Conservation (phyloP, 2,329 filamentous ascomycete genomes). For the Thermothelomyces thermophilus region DNA sequence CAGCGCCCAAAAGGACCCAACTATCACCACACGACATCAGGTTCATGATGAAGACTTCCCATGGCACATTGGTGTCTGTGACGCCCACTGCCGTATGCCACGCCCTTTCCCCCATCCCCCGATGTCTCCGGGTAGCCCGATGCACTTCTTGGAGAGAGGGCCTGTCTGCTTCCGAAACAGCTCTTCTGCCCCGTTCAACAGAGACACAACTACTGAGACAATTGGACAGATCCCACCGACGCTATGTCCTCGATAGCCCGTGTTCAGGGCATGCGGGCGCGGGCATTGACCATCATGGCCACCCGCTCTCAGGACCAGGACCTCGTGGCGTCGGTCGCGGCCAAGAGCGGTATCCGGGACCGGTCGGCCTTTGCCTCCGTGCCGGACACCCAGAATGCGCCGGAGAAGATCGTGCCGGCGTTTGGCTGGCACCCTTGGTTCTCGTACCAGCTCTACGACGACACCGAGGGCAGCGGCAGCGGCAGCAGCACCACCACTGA, state of each 20-base stretch:
- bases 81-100: constrained; percentile 65
- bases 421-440: constrained; percentile 91
- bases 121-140: too few species aligned
- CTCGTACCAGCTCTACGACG: constrained; percentile 66
- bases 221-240: constrained; percentile 58
- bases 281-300: constrained; percentile 66
- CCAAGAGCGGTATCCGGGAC: constrained; percentile 42
- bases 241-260: constrained; percentile 55
- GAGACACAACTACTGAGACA: too few species aligned
- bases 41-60: constrained; percentile 44
- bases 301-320: constrained; percentile 70
- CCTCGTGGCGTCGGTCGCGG: constrained; percentile 58
- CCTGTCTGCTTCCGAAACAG: too few species aligned
- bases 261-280: constrained; percentile 60
- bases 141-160: too few species aligned
- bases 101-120: too few species aligned
- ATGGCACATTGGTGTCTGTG: constrained; percentile 65
- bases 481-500: constrained; percentile 31
- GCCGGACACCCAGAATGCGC: constrained; percentile 23
- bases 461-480: constrained; percentile 31
- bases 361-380: constrained; percentile 16
- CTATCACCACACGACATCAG: constrained; percentile 1
- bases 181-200: too few species aligned
- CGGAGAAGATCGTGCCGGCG: constrained; percentile 49
- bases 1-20: neutral